These are phyloP conservation scores for Phalaenopsis equestris DNA, from an alignment of 106 monocot genomes.

Conservation along the genomic window DNA sequence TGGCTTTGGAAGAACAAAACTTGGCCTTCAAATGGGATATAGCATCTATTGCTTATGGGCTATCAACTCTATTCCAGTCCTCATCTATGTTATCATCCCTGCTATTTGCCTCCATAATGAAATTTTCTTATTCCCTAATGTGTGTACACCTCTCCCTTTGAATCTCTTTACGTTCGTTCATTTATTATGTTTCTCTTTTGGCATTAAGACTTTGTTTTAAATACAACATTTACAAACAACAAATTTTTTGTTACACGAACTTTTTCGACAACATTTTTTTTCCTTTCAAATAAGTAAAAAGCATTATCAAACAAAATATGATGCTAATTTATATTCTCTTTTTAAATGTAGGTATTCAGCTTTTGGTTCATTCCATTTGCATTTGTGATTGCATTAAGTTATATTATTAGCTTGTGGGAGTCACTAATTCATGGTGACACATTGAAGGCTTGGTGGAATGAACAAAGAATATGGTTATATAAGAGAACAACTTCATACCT, in stretches of 20 bases:
- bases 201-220: too few relatives aligned
- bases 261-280: neutral
- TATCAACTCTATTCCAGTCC: slow-evolving; percentile 37
- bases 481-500: slow-evolving; percentile 58
- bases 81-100: slow-evolving; percentile 48
- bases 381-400: slow-evolving; percentile 22
- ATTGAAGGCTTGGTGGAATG: slow-evolving; percentile 67
- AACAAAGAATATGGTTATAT: slow-evolving; percentile 51
- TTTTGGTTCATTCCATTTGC: slow-evolving; percentile 48
- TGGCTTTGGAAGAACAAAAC: slow-evolving; percentile 31
- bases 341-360: slow-evolving; percentile 20
- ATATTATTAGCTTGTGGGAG: slow-evolving; percentile 23
- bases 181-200: neutral
- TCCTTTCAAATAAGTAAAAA: neutral
- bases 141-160: slow-evolving; percentile 12
- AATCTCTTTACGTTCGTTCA: neutral
- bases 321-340: neutral
- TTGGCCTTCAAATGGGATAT: slow-evolving; percentile 57
- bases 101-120: slow-evolving; percentile 37
- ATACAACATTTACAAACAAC: neutral
- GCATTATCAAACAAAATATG: neutral
- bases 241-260: neutral
- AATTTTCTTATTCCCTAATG: slow-evolving; percentile 51
- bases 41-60: slow-evolving; percentile 45
- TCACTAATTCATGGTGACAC: slow-evolving; percentile 14